Evolutionary conservation across 306 rosid genomes (phyloP).

Genomic region (Fagus sylvatica): DNA sequence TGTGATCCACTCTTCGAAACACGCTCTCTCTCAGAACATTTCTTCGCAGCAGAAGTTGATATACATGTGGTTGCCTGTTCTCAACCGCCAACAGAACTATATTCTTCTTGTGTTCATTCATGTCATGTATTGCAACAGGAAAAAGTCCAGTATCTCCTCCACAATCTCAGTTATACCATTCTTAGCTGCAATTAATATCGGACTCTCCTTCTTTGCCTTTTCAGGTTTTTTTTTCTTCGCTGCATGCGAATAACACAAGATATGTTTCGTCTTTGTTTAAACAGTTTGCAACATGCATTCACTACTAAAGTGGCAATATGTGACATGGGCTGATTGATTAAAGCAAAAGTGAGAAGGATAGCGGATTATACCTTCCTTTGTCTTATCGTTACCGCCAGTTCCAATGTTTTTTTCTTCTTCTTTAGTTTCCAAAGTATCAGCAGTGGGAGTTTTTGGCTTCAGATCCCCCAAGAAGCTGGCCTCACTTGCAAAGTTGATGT

Average conservation of each 20-base stretch:
- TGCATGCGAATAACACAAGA: not conserved
- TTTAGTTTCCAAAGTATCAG: too few relatives aligned
- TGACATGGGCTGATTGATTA: too few relatives aligned
- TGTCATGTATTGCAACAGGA: conserved; percentile 57
- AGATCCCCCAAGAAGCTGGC: too few relatives aligned
- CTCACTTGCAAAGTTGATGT: too few relatives aligned
- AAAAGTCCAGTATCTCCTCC: conserved; percentile 35
- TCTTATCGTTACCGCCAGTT: too few relatives aligned
- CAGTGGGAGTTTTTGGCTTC: too few relatives aligned
- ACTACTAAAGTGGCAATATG: too few relatives aligned
- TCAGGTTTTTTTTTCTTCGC: not conserved
- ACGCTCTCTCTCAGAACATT: conserved; percentile 29
- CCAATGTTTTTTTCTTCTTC: too few relatives aligned
- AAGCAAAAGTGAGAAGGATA: too few relatives aligned
- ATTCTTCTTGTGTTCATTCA: conserved; percentile 47
- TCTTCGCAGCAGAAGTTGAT: conserved; percentile 26
- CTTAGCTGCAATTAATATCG: conserved; percentile 57
- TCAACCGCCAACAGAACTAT: conserved; percentile 57
- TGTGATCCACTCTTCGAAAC: conserved; percentile 41
- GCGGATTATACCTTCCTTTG: too few relatives aligned
- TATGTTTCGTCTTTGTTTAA: too few relatives aligned
- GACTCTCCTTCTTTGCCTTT: conserved; percentile 27
- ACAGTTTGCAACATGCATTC: too few relatives aligned
- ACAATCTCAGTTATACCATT: conserved; percentile 64
- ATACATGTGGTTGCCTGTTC: conserved; percentile 63